Evolutionary conservation across 2,329 filamentous ascomycete species (phyloP).

Genomic region (Diaporthe longicolla): DNA sequence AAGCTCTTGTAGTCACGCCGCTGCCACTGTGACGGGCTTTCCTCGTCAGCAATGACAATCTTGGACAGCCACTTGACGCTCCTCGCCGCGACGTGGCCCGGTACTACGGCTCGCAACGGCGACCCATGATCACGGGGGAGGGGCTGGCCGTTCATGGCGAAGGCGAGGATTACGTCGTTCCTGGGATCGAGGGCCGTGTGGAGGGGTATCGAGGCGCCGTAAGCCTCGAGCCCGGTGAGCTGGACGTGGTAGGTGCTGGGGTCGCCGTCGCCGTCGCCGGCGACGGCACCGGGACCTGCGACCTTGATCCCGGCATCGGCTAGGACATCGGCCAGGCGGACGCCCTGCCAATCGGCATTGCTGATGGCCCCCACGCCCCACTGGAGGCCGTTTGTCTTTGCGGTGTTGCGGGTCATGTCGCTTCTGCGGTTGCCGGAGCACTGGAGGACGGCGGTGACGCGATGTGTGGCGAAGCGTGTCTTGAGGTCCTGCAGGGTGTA

Average conservation of each 20-base stretch:
- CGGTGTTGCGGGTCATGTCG: slow-evolving; percentile 68
- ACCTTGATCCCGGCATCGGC: slow-evolving; percentile 65
- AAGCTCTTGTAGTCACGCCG: slow-evolving; percentile 78
- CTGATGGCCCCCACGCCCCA: slow-evolving; percentile 74
- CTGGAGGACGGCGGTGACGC: slow-evolving; percentile 69
- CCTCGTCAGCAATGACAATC: slow-evolving; percentile 75
- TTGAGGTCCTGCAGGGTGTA: slow-evolving; percentile 70
- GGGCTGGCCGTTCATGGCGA: slow-evolving; percentile 75
- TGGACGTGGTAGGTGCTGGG: slow-evolving; percentile 65
- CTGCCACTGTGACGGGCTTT: slow-evolving; percentile 76
- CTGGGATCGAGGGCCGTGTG: slow-evolving; percentile 70
- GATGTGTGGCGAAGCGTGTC: slow-evolving; percentile 63
- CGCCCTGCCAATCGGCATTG: slow-evolving; percentile 72
- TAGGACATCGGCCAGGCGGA: slow-evolving; percentile 68
- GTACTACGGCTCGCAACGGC: slow-evolving; percentile 73
- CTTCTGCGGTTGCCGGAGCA: slow-evolving; percentile 73
- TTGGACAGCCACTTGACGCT: slow-evolving; percentile 79
- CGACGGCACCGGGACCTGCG: slow-evolving; percentile 39
- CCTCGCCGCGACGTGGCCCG: slow-evolving; percentile 76
- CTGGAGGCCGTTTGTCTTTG: slow-evolving; percentile 68
- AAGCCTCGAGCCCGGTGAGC: slow-evolving; percentile 72
- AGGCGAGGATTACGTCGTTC: slow-evolving; percentile 76
- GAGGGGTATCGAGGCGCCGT: slow-evolving; percentile 73
- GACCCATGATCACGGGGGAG: slow-evolving; percentile 77
- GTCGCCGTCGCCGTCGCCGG: slow-evolving; percentile 40